A percentile compares a stretch with the other conserved stretches of the same genome.
Conservation (phyloP, 192 early-diverging fungal species). For the Chytriomyces hyalinus region DNA sequence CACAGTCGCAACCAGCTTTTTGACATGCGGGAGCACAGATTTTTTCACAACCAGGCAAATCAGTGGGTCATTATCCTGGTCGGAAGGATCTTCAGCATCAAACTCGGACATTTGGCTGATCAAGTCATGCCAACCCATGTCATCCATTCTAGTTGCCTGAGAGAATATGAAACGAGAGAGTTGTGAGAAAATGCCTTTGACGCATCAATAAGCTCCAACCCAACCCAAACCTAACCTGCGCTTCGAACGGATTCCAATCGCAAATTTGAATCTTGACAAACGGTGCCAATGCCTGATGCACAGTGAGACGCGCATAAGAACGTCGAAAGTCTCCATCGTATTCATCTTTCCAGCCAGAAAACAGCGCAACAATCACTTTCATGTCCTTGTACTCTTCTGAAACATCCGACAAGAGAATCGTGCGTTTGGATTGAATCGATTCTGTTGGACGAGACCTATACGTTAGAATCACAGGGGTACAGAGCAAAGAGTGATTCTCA, state of each 20-base stretch:
- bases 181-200: too few relatives aligned
- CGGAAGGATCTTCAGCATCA: slow-evolving; percentile 3
- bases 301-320: slow-evolving; percentile 17
- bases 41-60: slow-evolving; percentile 23
- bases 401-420: slow-evolving; percentile 22
- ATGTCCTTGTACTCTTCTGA: slow-evolving; percentile 16
- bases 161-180: too few relatives aligned
- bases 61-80: neutral
- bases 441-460: neutral
- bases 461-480: neutral
- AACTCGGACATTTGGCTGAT: slow-evolving; percentile 16
- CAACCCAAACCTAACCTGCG: neutral
- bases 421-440: neutral
- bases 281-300: slow-evolving; percentile 24
- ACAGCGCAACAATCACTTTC: neutral
- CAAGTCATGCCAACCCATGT: slow-evolving; percentile 21
- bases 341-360: slow-evolving; percentile 17
- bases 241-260: slow-evolving; percentile 34
- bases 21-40: slow-evolving; percentile 30
- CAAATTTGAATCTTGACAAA: slow-evolving; percentile 33
- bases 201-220: neutral
- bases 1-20: slow-evolving; percentile 8
- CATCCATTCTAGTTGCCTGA: slow-evolving; percentile 11
- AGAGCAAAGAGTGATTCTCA: neutral
- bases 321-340: slow-evolving; percentile 17